phyloP scores from a whole-genome alignment of 2,329 filamentous ascomycete species.

The Podosphaera fusca region DNA sequence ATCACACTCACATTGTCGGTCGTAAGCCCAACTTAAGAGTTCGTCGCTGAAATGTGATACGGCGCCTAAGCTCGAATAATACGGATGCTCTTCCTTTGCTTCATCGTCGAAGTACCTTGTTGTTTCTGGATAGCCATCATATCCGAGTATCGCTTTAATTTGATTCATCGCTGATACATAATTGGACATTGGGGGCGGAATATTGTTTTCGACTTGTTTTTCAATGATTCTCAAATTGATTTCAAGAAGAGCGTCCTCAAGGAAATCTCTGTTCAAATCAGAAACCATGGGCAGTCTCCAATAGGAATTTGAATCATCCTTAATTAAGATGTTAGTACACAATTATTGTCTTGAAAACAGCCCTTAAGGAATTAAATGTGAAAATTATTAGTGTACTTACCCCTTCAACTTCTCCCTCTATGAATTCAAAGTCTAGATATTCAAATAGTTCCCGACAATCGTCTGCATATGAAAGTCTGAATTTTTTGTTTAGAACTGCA shows the following conservation, averaged over 20 bases:
- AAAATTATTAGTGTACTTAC: neutral
- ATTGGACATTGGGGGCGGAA: slow-evolving; percentile 1
- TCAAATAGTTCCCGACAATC: slow-evolving; percentile 35
- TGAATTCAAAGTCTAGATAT: slow-evolving; percentile 29
- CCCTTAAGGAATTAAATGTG: neutral
- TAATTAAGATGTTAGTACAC: slow-evolving; percentile 7
- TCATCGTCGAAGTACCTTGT: slow-evolving; percentile 12
- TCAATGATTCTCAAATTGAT: slow-evolving; percentile 16
- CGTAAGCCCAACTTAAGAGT: slow-evolving; percentile 37
- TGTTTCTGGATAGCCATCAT: slow-evolving; percentile 11
- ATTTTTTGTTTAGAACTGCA: slow-evolving; percentile 36
- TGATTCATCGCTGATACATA: slow-evolving; percentile 8
- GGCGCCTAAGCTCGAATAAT: slow-evolving; percentile 39
- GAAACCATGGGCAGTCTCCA: slow-evolving; percentile 14
- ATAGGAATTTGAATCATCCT: slow-evolving; percentile 12
- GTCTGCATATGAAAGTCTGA: slow-evolving; percentile 35
- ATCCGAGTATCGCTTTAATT: slow-evolving; percentile 13
- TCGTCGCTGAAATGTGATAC: slow-evolving; percentile 37
- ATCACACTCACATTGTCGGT: slow-evolving; percentile 33
- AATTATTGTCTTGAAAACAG: neutral
- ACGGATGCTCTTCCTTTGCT: slow-evolving; percentile 18
- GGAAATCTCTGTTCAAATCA: slow-evolving; percentile 15
- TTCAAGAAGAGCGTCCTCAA: slow-evolving; percentile 38
- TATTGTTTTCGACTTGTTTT: slow-evolving; percentile 3
- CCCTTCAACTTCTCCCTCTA: neutral